These are phyloP conservation scores for Rhizophagus clarus DNA, from an alignment of 192 early-diverging fungal species.

Conservation along the genomic window DNA sequence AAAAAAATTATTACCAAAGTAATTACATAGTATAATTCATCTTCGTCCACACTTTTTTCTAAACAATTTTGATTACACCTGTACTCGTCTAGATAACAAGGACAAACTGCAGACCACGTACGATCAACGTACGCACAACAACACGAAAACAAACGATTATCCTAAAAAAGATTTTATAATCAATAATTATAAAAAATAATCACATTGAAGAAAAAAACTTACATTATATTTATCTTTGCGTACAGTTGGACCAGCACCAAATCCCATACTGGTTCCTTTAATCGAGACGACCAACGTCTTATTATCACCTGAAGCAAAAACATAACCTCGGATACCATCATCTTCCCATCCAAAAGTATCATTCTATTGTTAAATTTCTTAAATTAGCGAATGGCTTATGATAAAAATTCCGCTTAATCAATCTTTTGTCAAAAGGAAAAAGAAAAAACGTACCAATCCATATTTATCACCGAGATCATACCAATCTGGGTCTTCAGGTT, in stretches of 20 bases:
- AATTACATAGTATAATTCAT: constrained; percentile 68
- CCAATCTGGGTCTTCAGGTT: constrained; percentile 64
- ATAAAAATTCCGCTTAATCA: background rate
- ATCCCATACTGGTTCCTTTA: constrained; percentile 80
- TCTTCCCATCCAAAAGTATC: constrained; percentile 71
- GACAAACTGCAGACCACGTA: constrained; percentile 83
- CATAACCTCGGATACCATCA: constrained; percentile 83
- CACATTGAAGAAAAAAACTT: background rate
- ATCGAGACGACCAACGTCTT: constrained; percentile 77
- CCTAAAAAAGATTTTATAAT: constrained; percentile 44
- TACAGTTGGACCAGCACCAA: constrained; percentile 72
- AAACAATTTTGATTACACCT: constrained; percentile 66
- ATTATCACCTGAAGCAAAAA: constrained; percentile 73
- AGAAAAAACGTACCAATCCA: constrained; percentile 47
- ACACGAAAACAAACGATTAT: constrained; percentile 95
- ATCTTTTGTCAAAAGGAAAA: background rate
- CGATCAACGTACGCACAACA: constrained; percentile 88
- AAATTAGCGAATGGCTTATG: background rate
- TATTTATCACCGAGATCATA: constrained; percentile 69
- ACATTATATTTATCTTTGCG: constrained; percentile 76
- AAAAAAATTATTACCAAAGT: constrained; percentile 58
- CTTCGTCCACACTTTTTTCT: constrained; percentile 58
- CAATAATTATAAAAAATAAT: constrained; percentile 11
- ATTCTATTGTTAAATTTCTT: constrained; percentile 42
- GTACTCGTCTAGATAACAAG: constrained; percentile 66